Percentiles rank a stretch among this genome's conserved stretches.
phyloP scores from a whole-genome alignment of 2,329 filamentous ascomycete genomes.

The Fonsecaea nubica region DNA sequence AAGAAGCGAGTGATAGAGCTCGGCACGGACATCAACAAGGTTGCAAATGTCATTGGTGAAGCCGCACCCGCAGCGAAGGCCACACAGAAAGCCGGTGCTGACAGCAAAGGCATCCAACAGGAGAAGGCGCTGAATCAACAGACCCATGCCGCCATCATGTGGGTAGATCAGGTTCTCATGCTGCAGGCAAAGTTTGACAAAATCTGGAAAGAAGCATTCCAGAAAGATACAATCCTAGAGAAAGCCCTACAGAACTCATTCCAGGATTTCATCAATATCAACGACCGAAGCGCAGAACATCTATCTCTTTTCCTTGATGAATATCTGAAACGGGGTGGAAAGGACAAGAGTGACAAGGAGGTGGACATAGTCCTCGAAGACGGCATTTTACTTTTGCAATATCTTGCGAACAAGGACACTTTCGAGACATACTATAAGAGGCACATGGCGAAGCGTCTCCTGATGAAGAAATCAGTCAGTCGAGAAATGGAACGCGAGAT shows the following conservation, averaged over 20 bases:
- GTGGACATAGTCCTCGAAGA: constrained; percentile 85
- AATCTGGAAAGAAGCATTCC: constrained; percentile 76
- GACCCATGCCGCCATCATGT: constrained; percentile 86
- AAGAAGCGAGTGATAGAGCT: constrained; percentile 78
- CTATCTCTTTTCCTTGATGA: constrained; percentile 97
- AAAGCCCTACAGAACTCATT: constrained; percentile 86
- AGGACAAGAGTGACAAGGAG: constrained; percentile 88
- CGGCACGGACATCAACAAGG: constrained; percentile 80
- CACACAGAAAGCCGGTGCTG: constrained; percentile 47
- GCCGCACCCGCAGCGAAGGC: constrained; percentile 58
- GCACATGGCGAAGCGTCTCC: constrained; percentile 83
- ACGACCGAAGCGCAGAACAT: constrained; percentile 83
- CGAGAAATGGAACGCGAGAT: constrained; percentile 94
- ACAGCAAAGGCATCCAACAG: constrained; percentile 59
- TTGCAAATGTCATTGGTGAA: constrained; percentile 60
- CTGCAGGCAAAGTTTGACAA: constrained; percentile 90
- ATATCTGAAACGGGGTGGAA: constrained; percentile 90
- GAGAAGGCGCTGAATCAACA: constrained; percentile 73
- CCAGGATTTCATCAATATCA: constrained; percentile 91
- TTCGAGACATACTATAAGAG: constrained; percentile 99
- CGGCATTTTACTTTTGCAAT: constrained; percentile 84
- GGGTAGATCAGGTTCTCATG: constrained; percentile 87
- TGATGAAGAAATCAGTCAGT: constrained; percentile 88
- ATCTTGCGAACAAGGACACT: constrained; percentile 88
- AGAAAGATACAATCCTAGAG: constrained; percentile 76